Percentiles rank a stretch among this genome's conserved stretches.
These are phyloP conservation scores for Acacia crassicarpa DNA, from an alignment of 306 rosid genomes.

Conservation along the genomic window DNA sequence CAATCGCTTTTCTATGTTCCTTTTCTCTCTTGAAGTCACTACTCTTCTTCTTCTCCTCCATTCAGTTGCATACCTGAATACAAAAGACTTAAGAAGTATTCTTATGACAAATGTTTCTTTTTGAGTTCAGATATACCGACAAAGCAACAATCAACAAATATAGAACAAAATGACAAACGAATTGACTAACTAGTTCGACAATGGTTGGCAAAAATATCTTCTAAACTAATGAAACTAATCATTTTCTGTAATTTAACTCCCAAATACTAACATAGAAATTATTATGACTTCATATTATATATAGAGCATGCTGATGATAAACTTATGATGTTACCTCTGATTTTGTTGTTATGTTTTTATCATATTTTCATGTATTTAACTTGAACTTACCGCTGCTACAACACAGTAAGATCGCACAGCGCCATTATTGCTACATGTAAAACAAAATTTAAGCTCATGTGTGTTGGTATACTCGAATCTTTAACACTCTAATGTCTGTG, in stretches of 20 bases:
- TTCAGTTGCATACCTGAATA: neutral
- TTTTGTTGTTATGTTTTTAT: neutral
- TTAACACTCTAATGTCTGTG: neutral
- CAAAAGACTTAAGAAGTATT: neutral
- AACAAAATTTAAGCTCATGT: no score
- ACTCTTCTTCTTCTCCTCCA: no score
- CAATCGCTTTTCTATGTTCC: no score
- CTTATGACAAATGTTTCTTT: neutral
- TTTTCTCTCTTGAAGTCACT: no score
- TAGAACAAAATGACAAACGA: neutral
- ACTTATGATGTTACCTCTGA: neutral
- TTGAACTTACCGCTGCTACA: neutral
- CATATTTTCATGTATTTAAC: neutral
- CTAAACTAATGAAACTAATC: neutral
- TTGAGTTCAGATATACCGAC: neutral
- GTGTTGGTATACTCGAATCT: neutral
- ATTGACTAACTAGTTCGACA: neutral
- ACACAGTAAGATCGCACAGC: no score
- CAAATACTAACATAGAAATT: neutral
- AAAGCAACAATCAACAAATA: neutral
- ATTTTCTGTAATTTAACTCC: neutral
- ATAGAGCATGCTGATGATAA: neutral
- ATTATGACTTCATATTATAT: neutral
- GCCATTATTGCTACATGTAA: no score
- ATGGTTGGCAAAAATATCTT: neutral